Conservation (phyloP, 805 yeast species). For the Suhomyces vadensis region DNA sequence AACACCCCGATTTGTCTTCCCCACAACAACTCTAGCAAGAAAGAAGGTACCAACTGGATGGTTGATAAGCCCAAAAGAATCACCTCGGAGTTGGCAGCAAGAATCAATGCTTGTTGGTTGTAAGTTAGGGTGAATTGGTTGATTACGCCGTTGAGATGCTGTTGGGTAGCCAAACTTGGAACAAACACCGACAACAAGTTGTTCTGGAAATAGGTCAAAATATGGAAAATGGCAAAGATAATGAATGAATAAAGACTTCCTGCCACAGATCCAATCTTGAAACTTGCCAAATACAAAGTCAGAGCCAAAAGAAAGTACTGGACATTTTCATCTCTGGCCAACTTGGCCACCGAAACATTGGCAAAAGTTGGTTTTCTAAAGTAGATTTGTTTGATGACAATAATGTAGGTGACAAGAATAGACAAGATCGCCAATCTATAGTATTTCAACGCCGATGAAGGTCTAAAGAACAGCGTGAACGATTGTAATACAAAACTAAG, state of each 20-base stretch:
- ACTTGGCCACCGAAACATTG: slow-evolving; percentile 14
- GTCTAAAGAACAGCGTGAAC: slow-evolving; percentile 43
- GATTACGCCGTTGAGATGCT: slow-evolving; percentile 28
- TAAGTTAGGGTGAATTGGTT: slow-evolving; percentile 30
- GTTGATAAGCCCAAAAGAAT: slow-evolving; percentile 26
- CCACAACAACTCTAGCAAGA: slow-evolving; percentile 24
- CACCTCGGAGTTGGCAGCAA: slow-evolving; percentile 41
- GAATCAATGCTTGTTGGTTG: slow-evolving; percentile 37
- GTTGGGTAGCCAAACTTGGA: slow-evolving; percentile 38
- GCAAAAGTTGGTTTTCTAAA: slow-evolving; percentile 37
- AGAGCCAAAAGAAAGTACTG: slow-evolving; percentile 39
- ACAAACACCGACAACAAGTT: slow-evolving; percentile 26
- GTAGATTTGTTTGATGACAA: slow-evolving; percentile 62
- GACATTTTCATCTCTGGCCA: slow-evolving; percentile 41
- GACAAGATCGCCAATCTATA: slow-evolving; percentile 45
- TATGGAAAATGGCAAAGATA: slow-evolving; percentile 40
- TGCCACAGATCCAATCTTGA: slow-evolving; percentile 32
- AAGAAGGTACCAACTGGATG: slow-evolving; percentile 26
- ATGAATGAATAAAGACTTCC: slow-evolving; percentile 41
- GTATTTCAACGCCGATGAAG: slow-evolving; percentile 25
- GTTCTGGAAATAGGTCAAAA: slow-evolving; percentile 39
- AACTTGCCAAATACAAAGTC: slow-evolving; percentile 31
- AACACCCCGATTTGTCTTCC: slow-evolving; percentile 25
- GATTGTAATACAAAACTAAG: slow-evolving; percentile 41
- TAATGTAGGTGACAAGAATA: slow-evolving; percentile 58